phyloP scores from a whole-genome alignment of 805 yeast genomes.

The Wickerhamomyces rabaulensis region DNA sequence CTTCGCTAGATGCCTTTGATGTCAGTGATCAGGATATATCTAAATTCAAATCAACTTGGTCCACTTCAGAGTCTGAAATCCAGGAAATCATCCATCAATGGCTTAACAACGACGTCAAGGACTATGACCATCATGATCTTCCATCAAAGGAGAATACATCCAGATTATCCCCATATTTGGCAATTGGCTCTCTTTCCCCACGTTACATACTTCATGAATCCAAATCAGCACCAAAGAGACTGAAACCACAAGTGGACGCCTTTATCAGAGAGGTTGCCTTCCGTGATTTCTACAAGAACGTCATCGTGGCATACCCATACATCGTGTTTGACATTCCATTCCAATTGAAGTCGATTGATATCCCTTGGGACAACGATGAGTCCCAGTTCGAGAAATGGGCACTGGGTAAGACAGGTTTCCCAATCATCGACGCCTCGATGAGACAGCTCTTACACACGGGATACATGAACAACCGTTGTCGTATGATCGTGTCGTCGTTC shows the following conservation, averaged over 20 bases:
- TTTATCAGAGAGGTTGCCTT: slow-evolving; percentile 54
- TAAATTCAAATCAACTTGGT: neutral
- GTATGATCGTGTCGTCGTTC: slow-evolving; percentile 51
- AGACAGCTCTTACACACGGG: slow-evolving; percentile 46
- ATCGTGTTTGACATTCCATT: slow-evolving; percentile 45
- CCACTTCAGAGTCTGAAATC: neutral
- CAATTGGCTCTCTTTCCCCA: slow-evolving; percentile 42
- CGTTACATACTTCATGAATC: slow-evolving; percentile 28
- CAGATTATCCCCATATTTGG: slow-evolving; percentile 39
- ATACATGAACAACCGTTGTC: slow-evolving; percentile 46
- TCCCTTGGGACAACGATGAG: slow-evolving; percentile 39
- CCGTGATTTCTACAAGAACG: slow-evolving; percentile 53
- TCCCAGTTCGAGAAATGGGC: slow-evolving; percentile 45
- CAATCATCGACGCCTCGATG: slow-evolving; percentile 57
- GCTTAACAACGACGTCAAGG: slow-evolving; percentile 3
- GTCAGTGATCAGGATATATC: neutral
- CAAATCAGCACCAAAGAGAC: slow-evolving; percentile 24
- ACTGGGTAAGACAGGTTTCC: slow-evolving; percentile 48
- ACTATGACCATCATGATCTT: slow-evolving; percentile 7
- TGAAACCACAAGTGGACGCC: slow-evolving; percentile 27
- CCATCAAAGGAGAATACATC: slow-evolving; percentile 27
- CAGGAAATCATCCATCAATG: neutral
- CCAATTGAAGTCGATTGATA: slow-evolving; percentile 35
- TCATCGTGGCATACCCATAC: slow-evolving; percentile 44
- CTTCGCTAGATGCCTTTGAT: slow-evolving; percentile 8